Conservation (phyloP, 805 yeast species). For the Starmerella cellae region DNA sequence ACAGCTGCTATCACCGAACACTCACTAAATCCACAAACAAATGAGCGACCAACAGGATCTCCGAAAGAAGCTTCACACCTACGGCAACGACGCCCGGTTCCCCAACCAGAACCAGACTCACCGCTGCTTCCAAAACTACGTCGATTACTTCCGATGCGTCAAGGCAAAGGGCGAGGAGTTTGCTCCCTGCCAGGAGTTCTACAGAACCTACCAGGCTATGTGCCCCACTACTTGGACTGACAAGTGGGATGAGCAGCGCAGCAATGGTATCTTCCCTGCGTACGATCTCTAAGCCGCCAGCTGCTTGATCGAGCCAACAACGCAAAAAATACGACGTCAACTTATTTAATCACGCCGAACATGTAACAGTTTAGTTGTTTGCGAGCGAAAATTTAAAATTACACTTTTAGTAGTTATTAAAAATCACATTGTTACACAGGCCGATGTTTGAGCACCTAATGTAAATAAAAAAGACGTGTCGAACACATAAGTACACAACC, state of each 20-base stretch:
- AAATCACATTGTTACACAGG: too few relatives aligned
- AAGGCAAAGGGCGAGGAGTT: slow-evolving; percentile 96
- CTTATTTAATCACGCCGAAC: too few relatives aligned
- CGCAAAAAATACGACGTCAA: too few relatives aligned
- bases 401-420: too few relatives aligned
- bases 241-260: slow-evolving; percentile 35
- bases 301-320: too few relatives aligned
- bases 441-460: too few relatives aligned
- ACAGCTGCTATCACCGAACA: background rate
- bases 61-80: slow-evolving; percentile 22
- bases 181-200: slow-evolving; percentile 93
- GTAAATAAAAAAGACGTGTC: too few relatives aligned
- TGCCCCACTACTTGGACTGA: slow-evolving; percentile 31
- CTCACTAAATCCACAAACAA: background rate
- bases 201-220: slow-evolving; percentile 70
- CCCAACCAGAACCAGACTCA: slow-evolving; percentile 96
- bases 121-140: slow-evolving; percentile 96
- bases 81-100: slow-evolving; percentile 83
- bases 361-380: too few relatives aligned
- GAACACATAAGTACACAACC: too few relatives aligned
- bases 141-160: slow-evolving; percentile 96
- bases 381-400: too few relatives aligned
- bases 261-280: slow-evolving; percentile 43
- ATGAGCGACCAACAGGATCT: slow-evolving; percentile 20
- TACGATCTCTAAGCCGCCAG: slow-evolving; percentile 20